Evolutionary conservation across 2,329 filamentous ascomycete species (phyloP).

Genomic region (Fusarium sp.): DNA sequence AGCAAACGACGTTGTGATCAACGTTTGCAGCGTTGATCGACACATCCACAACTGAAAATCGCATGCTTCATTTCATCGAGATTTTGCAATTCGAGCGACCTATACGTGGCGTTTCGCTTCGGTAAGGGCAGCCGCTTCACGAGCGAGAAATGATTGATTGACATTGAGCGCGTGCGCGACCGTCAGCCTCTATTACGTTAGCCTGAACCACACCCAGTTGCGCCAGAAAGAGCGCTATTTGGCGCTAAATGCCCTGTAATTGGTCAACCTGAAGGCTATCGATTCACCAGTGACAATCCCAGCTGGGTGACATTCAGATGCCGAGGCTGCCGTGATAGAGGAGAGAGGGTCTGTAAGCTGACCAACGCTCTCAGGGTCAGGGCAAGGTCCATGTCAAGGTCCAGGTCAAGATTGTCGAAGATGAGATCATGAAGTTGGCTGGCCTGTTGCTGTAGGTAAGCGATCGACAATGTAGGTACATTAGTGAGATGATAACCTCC

Average conservation of each 20-base stretch:
- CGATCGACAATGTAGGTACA: not conserved
- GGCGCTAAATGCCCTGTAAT: not conserved
- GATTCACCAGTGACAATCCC: not conserved
- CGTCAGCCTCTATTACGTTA: not conserved
- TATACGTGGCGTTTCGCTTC: not conserved
- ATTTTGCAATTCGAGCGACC: not conserved
- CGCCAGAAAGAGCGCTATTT: not conserved
- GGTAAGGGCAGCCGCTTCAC: no score
- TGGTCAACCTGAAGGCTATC: not conserved
- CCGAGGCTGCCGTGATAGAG: not conserved
- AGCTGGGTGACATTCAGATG: not conserved
- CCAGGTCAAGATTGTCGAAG: not conserved
- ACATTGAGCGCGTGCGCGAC: not conserved
- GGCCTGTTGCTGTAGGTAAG: not conserved
- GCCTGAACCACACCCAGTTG: not conserved
- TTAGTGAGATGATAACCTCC: not conserved
- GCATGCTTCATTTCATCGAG: not conserved
- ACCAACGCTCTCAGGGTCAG: not conserved
- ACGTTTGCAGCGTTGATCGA: not conserved
- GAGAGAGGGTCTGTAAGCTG: not conserved
- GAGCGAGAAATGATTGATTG: not conserved
- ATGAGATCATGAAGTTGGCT: not conserved
- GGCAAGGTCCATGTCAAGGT: not conserved
- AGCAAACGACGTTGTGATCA: not conserved
- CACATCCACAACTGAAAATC: not conserved